Evolutionary conservation across 805 yeast genomes (phyloP), one percentile per base, ranked within the genome.

Genomic region (Lipomyces lipofer): DNA sequence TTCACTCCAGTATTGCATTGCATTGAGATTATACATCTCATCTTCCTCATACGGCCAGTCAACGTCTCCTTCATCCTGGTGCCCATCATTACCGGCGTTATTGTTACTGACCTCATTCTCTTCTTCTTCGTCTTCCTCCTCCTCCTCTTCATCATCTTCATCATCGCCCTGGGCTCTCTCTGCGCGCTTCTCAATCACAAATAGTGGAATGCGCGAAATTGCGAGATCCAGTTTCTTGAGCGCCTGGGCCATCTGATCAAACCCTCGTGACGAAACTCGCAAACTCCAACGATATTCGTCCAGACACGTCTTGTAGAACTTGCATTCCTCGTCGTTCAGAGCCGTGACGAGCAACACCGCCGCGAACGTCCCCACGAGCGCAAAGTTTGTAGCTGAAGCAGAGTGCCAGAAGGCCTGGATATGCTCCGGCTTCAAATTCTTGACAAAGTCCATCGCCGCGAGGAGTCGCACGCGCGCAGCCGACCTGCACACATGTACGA

Each of bases 221-320:
- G 91, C 78, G 60, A 85, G 76, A 63, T 89, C 92, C 52, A 91
- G 79, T 64, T 83, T 80, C 47, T 76, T 75, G 42, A 90, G 71
- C 0, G 97, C 95, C 50, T 78, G 80, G n/a, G 81, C 80, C 30
- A 88, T 88, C 58, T 87, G 91, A 28, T 81, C 86, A 66, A 88
- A 89, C 28, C 88, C 85, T 59, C 84, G 83, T 3, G 94, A 79
- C 40, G 88, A 81, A 25, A 85, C 83, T 66, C 85, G 82, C 40
- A 92, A 69, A 9, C 83, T 79, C 85, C 89, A 83, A 54, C 95
- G 75, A 69, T 87, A 91, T 62, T 85, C 86, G 64, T 81, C 80
- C 27, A 91, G 78, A 59, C 84, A 84, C 58, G 83, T 86, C 63
- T 81, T 78, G 69, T 80, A 88, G 45, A 78, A 74, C 38, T 73